Base-by-base conservation (phyloP, 1,139 yeast species). In the Debaryomyces udenii region DNA sequence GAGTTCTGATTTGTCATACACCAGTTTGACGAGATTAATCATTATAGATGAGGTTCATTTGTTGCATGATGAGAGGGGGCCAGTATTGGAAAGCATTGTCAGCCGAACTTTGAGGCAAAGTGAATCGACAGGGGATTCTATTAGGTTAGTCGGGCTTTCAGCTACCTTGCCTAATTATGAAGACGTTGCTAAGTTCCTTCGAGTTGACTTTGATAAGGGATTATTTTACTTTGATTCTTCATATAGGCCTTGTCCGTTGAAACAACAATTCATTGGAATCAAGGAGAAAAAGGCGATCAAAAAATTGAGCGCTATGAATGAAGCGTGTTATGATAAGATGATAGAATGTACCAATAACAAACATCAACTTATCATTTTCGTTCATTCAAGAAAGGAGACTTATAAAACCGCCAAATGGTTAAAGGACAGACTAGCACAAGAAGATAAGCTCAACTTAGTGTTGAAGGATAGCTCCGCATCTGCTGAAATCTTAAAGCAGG, bases 21-120 rank as follows among this genome's bases (percentile, higher is more conserved):
- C 83, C 0, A 74, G 76, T 32, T 65, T 82, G 2, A 94, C 89
- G 1, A 75, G 80, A 35, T 69, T 93, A 10, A 66, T 93, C n/a
- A 86, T 93, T 28, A 82, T 93, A 41, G 99, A 93, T 69, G 99
- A 93, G 63, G 86, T 93, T 47, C 99, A 93, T 70, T 70, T 93
- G 43, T 71, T 93, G 52, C 97, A 93, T 58, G 99, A 93, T 56
- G 90, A 85, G 51, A 81, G 99, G 70, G 99, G 99, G 4, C 96
- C 98, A 0, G 98, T 91, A 0, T 57, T 93, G 40, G 99, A 93
- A 59, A 81, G 86, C 55, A 83, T 93, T 38, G 93, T 93, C 2
- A 80, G 96, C 3, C 74, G 99, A 53, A 77, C 88, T 0, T 55
- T 83, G 27, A 65, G 88, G 45, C 70, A 70, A 35, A 59, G 64